A percentile compares a stretch with the other conserved stretches of the same genome.
phyloP scores from a whole-genome alignment of 2,329 filamentous ascomycete species.

The Aspergillus floridensis region DNA sequence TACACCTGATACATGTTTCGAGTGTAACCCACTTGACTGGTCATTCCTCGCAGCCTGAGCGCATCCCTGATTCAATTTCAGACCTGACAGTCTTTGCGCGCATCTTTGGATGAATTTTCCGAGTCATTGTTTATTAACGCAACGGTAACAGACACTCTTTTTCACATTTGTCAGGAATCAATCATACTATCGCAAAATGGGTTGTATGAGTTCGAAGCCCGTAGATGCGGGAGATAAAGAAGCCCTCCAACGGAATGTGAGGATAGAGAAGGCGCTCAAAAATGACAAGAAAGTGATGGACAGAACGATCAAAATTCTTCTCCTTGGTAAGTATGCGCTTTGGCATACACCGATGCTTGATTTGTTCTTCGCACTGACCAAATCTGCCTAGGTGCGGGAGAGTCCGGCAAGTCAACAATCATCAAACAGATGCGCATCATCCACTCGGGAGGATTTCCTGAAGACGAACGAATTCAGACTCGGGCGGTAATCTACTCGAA shows the following conservation, averaged over 20 bases:
- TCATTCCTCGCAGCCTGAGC: conserved; percentile 5
- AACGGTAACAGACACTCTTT: background rate
- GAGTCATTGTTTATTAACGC: conserved; percentile 1
- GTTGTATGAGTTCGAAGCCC: conserved; percentile 45
- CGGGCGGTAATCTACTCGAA: conserved; percentile 96
- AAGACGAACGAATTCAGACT: conserved; percentile 86
- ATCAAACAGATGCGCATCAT: conserved; percentile 99
- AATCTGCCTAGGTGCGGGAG: conserved; percentile 70
- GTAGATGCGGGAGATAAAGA: conserved; percentile 42
- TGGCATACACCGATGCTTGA: background rate
- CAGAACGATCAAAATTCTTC: conserved; percentile 87
- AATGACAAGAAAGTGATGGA: conserved; percentile 83
- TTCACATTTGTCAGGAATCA: background rate
- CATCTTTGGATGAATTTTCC: background rate
- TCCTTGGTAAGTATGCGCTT: conserved; percentile 68
- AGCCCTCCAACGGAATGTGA: conserved; percentile 48
- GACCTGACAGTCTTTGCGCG: background rate
- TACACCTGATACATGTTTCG: conserved; percentile 15
- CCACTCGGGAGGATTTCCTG: conserved; percentile 86
- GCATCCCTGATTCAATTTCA: conserved; percentile 20
- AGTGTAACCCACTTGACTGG: conserved; percentile 9
- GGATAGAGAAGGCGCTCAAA: conserved; percentile 83
- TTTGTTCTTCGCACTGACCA: background rate
- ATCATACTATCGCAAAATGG: conserved; percentile 35
- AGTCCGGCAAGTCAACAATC: conserved; percentile 94